Evolutionary conservation across 2,329 filamentous ascomycete genomes (phyloP).

Genomic region (Fusarium sp.): DNA sequence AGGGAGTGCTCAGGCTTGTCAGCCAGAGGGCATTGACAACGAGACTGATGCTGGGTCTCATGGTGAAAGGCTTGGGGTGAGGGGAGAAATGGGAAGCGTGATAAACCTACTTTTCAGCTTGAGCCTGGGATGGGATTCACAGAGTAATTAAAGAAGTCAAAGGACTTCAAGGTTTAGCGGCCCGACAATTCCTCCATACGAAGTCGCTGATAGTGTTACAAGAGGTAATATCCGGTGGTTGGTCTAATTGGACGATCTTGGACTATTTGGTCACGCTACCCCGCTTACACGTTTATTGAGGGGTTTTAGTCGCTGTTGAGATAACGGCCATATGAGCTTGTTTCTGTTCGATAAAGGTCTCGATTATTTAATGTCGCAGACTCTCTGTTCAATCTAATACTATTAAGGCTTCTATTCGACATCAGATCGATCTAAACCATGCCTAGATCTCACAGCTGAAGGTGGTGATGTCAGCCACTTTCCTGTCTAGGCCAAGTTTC

Average conservation of each 20-base stretch:
- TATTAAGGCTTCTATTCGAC: not conserved
- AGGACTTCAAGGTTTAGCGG: slow-evolving; percentile 2
- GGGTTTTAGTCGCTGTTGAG: slow-evolving; percentile 3
- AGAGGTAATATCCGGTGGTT: slow-evolving; percentile 22
- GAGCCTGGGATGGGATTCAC: not conserved
- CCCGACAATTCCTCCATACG: slow-evolving; percentile 29
- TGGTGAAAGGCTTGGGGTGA: not conserved
- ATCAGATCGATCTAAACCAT: not conserved
- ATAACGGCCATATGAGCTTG: not conserved
- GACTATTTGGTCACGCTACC: slow-evolving; percentile 18
- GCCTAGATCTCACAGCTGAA: not conserved
- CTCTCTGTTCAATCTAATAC: not conserved
- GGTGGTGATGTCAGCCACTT: slow-evolving; percentile 17
- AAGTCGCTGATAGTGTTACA: not conserved
- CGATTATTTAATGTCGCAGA: not conserved
- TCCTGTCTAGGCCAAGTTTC: slow-evolving; percentile 5
- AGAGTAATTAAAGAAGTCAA: slow-evolving; percentile 14
- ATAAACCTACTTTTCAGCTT: slow-evolving; percentile 1
- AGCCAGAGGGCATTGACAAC: slow-evolving; percentile 34
- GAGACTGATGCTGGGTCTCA: slow-evolving; percentile 26
- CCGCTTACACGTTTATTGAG: slow-evolving; percentile 13
- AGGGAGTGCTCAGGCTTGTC: slow-evolving; percentile 18
- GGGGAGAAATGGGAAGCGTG: not conserved
- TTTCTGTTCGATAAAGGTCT: not conserved
- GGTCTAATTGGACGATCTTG: slow-evolving; percentile 27